Conservation (phyloP, 257 asterid genomes). For the Solanum etuberosum region DNA sequence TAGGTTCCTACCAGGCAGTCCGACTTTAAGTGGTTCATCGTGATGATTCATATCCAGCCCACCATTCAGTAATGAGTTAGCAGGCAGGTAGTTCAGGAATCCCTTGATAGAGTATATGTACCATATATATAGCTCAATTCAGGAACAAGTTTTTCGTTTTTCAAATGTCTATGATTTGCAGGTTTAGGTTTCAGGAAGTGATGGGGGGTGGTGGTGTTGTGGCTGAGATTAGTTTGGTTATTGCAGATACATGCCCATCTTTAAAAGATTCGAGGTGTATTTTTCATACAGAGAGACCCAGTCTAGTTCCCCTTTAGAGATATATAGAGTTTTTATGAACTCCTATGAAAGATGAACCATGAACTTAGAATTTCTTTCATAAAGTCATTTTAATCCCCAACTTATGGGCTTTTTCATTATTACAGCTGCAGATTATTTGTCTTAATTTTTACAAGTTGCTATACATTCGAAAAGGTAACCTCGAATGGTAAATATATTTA, state of each 20-base stretch:
- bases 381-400: not conserved
- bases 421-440: not conserved
- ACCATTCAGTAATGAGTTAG: constrained; percentile 34
- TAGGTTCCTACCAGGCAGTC: constrained; percentile 28
- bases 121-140: constrained; percentile 57
- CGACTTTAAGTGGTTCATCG: constrained; percentile 21
- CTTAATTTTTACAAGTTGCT: not conserved
- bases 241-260: constrained; percentile 18
- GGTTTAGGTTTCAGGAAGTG: constrained; percentile 23
- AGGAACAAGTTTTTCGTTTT: constrained; percentile 39
- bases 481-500: not conserved
- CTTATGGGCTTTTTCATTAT: not conserved
- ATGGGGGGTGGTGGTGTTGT: constrained; percentile 19
- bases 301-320: not conserved
- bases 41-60: constrained; percentile 28
- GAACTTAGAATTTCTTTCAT: not conserved
- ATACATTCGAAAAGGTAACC: not conserved
- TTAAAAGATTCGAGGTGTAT: constrained; percentile 26
- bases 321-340: constrained; percentile 1
- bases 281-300: constrained; percentile 29
- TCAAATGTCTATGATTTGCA: not conserved
- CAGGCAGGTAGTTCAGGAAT: constrained; percentile 57
- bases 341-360: not conserved
- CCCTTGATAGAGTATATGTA: constrained; percentile 60
- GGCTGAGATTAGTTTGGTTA: constrained; percentile 31